Conservation (phyloP, 352 stramenopile species). For the Globisporangium takayamanum region DNA sequence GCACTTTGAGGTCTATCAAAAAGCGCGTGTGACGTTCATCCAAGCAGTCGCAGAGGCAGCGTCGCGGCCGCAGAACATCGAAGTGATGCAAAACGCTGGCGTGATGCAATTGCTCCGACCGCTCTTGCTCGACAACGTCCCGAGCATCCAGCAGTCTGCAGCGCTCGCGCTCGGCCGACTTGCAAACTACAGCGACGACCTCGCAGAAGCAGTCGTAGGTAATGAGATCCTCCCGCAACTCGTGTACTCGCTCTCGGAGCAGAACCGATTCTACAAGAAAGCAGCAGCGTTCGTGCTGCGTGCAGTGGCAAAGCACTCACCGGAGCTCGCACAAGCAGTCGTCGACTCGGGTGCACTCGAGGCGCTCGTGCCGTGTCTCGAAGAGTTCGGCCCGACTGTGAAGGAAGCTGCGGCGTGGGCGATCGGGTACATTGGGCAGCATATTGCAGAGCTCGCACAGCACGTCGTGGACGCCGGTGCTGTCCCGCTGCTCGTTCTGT, state of each 20-base stretch:
- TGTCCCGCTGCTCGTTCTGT: constrained; percentile 91
- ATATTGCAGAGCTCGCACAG: constrained; percentile 91
- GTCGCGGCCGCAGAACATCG: constrained; percentile 94
- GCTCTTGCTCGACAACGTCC: constrained; percentile 92
- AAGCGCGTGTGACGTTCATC: constrained; percentile 92
- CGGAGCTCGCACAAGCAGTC: constrained; percentile 91
- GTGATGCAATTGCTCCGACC: constrained; percentile 93
- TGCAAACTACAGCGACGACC: constrained; percentile 94
- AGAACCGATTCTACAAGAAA: constrained; percentile 96
- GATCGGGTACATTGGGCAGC: constrained; percentile 94
- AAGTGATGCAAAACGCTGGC: constrained; percentile 95
- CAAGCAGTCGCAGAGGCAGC: constrained; percentile 91
- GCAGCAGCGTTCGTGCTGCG: constrained; percentile 91
- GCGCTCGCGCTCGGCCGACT: constrained; percentile 89
- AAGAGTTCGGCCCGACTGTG: constrained; percentile 94
- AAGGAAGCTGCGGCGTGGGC: constrained; percentile 94
- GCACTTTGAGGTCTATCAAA: constrained; percentile 95
- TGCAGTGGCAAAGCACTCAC: constrained; percentile 92
- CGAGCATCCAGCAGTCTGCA: constrained; percentile 93
- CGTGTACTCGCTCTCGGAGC: constrained; percentile 93
- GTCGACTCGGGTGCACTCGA: constrained; percentile 91
- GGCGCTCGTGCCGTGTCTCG: constrained; percentile 89
- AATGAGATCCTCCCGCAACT: constrained; percentile 96
- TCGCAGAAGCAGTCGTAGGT: constrained; percentile 91
- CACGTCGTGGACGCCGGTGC: constrained; percentile 91